Base-by-base conservation (phyloP, 257 asterid genomes). In the Penstemon eatonii region DNA sequence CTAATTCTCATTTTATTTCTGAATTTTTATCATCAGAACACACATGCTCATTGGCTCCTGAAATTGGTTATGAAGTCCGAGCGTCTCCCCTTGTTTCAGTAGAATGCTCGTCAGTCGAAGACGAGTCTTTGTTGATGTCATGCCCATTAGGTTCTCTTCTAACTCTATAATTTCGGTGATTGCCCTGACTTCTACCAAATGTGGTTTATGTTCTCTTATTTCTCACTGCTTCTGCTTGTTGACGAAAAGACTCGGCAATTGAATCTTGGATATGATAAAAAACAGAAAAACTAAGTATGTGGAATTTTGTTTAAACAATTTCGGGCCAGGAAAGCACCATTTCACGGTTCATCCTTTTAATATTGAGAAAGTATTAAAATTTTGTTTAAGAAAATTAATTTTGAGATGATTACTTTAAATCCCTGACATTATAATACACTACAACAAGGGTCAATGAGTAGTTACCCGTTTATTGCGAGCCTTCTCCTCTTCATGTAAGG, bases 151-250 rank as follows among this genome's bases (percentile, higher is more conserved):
- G 33, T 1, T 25, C 2, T 25, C 89, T 82, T 67, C 92, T 79
- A 43, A 86, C 87, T 80, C 96, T 82, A 75, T 74, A 78, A 58
- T 69, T 85, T 63, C 94, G 82, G 62, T 76, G 75, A 66, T 63
- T 85, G 42, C n/a, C 15, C 54, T 49, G 5, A 4, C 13, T 49
- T 18, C 15, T 0, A 4, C 1, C 54, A 25, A 25, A 25, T 25
- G 33, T 25, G 33, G 33, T 2, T 25, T 1, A 2, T 25, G 33
- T 25, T 25, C 13, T 49, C 54, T 49, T 15, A 18, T 10, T 49
- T 15, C 54, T 18, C 54, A 49, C 54, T 15, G 11, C n/a, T 6
- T 25, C 33, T 25, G 33, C 33, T 25, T 25, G 33, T 25, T 25
- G 33, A 25, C 33, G 2, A 25, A 25, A 25, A 25, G 33, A 25